These are phyloP conservation scores for Clonostachys rhizophaga DNA, from an alignment of 2,329 filamentous ascomycete genomes.

Conservation along the genomic window DNA sequence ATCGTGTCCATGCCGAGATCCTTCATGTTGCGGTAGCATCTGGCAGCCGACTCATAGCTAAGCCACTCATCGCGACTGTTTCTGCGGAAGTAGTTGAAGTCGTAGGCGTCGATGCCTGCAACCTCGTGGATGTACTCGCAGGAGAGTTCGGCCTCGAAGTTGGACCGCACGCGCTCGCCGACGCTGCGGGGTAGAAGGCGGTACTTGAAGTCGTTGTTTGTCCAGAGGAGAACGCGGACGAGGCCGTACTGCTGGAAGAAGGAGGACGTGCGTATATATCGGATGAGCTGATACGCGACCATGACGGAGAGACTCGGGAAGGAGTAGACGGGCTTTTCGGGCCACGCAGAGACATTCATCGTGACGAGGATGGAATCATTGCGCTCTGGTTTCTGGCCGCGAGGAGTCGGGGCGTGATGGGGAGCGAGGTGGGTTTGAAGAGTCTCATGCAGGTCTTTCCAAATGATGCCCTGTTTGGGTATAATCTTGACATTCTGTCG, in stretches of 20 bases:
- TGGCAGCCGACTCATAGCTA: conserved; percentile 36
- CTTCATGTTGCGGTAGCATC: conserved; percentile 40
- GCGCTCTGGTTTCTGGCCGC: conserved; percentile 33
- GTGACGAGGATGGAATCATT: conserved; percentile 74
- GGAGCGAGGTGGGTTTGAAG: conserved; percentile 42
- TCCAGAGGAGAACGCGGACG: conserved; percentile 75
- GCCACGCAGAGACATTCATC: conserved; percentile 58
- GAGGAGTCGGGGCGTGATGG: not conserved
- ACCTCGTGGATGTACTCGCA: conserved; percentile 57
- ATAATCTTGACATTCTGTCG: conserved; percentile 39
- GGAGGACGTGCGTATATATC: conserved; percentile 48
- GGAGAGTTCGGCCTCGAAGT: conserved; percentile 56
- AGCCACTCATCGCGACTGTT: conserved; percentile 40
- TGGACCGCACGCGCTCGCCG: conserved; percentile 46
- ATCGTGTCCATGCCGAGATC: conserved; percentile 35
- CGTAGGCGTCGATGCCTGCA: conserved; percentile 29
- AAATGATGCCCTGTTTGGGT: conserved; percentile 53
- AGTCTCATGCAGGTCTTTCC: conserved; percentile 51
- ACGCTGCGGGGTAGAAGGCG: conserved; percentile 57
- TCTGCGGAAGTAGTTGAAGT: conserved; percentile 13
- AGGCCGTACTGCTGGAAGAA: conserved; percentile 73
- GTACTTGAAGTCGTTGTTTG: conserved; percentile 54
- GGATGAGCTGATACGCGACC: conserved; percentile 58
- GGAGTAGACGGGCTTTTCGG: conserved; percentile 40
- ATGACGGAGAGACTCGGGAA: conserved; percentile 54